Base-by-base conservation (phyloP, 139 green algal genomes). In the Coelastrella sp. region DNA sequence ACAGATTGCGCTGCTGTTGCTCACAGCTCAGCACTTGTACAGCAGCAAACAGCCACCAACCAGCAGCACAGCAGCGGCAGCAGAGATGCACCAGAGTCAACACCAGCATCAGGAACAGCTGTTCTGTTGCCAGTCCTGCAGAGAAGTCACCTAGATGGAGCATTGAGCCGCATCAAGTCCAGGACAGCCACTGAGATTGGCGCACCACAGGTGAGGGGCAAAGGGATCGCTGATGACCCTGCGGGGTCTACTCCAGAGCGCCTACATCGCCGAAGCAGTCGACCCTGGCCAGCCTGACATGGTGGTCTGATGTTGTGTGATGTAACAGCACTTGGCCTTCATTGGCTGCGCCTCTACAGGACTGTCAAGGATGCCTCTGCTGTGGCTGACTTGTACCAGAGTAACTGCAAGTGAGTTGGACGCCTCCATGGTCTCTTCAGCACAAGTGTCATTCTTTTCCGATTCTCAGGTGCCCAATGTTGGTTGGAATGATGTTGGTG, bases 401-500 rank as follows among this genome's bases (percentile, higher is more conserved):
- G 35, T 3, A 49, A 5, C 3, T 1, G 35, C 35, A 49, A 3
- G 35, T 49, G 35, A 5, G 1, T 3, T 49, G 3, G 35, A 49
- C 35, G 35, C 35, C 35, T 49, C 35, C 35, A 49, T 49, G 35
- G 35, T 49, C 35, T 49, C 35, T 49, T 49, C 35, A 49, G 35
- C 35, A 49, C 35, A 49, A 49, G 35, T 49, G 35, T 49, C 35
- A 3, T 49, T 57, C 15, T 25, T 24, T 19, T 78, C 15, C 20
- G 7, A 5, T 25, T 27, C 8, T 56, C 73, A 96, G 85, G 93
- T 98, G 49, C 97, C 97, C 9, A 92, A 97, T 87, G 97, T 99
- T 60, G 84, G 82, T 24, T 99, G 97, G 97, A 95, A 97, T 27
- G 97, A 99, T 90, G 96, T 99, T 9, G 97, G 97, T 1, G 97